Evolutionary conservation across 1,284 basidiomycete genomes (phyloP).

Genomic region (Microbotryomycetes sp.): DNA sequence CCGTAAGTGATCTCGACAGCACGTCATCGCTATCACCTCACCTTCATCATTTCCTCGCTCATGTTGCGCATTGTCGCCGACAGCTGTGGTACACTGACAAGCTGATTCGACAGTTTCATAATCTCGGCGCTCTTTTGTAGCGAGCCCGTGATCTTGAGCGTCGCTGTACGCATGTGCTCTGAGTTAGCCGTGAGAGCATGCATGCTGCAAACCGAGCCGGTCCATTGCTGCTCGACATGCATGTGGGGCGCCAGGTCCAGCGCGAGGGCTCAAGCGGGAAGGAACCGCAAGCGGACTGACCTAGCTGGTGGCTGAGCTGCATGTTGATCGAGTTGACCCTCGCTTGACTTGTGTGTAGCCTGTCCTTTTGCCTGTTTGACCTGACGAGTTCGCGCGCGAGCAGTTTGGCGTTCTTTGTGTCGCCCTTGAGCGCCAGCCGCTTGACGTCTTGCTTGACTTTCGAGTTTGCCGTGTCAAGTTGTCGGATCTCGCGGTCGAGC

Average conservation of each 20-base stretch:
- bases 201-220: not conserved
- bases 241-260: not conserved
- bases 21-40: constrained; percentile 35
- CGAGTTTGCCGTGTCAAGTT: constrained; percentile 75
- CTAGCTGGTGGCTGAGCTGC: constrained; percentile 87
- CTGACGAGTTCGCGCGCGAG: constrained; percentile 81
- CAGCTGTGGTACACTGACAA: constrained; percentile 87
- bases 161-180: constrained; percentile 57
- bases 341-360: constrained; percentile 86
- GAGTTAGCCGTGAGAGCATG: too few relatives aligned
- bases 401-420: constrained; percentile 84
- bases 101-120: constrained; percentile 91
- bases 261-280: too few relatives aligned
- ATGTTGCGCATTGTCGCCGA: constrained; percentile 91
- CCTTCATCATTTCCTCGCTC: constrained; percentile 99
- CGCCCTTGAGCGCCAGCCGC: constrained; percentile 82
- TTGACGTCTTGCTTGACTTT: constrained; percentile 81
- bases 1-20: not conserved
- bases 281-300: too few relatives aligned
- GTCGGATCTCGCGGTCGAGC: constrained; percentile 84
- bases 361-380: constrained; percentile 88
- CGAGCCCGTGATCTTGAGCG: constrained; percentile 93
- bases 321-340: constrained; percentile 82
- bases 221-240: not conserved
- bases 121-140: constrained; percentile 97